Base-by-base conservation (phyloP, 2,329 filamentous ascomycete genomes). In the Xylaria sp. region DNA sequence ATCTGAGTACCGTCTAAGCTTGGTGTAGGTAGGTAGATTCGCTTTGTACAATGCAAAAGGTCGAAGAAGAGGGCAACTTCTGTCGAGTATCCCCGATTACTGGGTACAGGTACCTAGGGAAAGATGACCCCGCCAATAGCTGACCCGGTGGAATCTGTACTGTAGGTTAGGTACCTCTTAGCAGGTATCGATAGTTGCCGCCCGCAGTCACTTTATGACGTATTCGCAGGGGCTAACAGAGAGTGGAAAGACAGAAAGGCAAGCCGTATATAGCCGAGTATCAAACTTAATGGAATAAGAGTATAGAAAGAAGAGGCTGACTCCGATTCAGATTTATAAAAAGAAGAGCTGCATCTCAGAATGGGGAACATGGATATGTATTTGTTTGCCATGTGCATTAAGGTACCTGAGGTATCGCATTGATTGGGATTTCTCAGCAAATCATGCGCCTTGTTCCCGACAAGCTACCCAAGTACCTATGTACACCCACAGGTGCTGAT, bases 391-490 rank as follows among this genome's bases (percentile, higher is more conserved):
- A n/a, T 48, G 63, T 62, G 57, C 64, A 66, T 50, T 25, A 41
- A 37, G 52, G 23, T 34, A 54, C 63, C 28, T 59, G 37, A 59
- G 13, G 37, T 57, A 41, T 68, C 15, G 56, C 66, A 68, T 66
- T 59, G 13, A 59, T 54, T 60, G 48, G n/a, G 54, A 69, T 66
- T 69, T 69, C 67, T 69, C 63, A 69, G 67, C 67, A 66, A 66
- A 66, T 69, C 67, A 69, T 69, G 67, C 63, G 23, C 46, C 58
- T 44, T 34, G 46, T 59, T 59, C 28, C 57, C 37, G 37, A 28
- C 41, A 10, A 68, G 62, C 62, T 65, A 61, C 15, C 51, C 15
- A 13, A 37, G 34, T 37, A 37, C 34, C 34, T 37, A 9, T 9
- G 34, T 37, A 37, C 10, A 37, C 34, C 6, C 10, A 37, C 34